Evolutionary conservation across 495 filamentous ascomycete genomes (phyloP).

Genomic region (Astrothelium subdiscretum): DNA sequence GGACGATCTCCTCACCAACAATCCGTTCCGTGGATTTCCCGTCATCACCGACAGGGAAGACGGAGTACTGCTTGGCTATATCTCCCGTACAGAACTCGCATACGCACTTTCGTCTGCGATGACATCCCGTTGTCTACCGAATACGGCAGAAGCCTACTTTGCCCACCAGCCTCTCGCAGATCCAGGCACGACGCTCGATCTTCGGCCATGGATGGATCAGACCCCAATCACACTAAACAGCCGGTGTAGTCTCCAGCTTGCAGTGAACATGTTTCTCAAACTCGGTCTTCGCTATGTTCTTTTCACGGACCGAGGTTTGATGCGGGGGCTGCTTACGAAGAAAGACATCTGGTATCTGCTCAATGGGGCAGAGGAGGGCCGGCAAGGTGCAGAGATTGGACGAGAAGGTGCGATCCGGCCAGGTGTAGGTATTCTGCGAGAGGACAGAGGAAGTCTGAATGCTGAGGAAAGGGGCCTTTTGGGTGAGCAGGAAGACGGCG

Average conservation of each 20-base stretch:
- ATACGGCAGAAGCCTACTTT: constrained; percentile 77
- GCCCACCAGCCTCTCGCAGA: constrained; percentile 72
- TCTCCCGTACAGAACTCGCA: constrained; percentile 79
- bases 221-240: constrained; percentile 84
- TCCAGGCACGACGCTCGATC: constrained; percentile 64
- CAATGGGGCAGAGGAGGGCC: constrained; percentile 59
- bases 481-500: not conserved
- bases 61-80: constrained; percentile 77
- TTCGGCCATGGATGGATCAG: constrained; percentile 96
- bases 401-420: not conserved
- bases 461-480: constrained; percentile 16
- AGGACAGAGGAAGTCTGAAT: constrained; percentile 7
- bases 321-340: constrained; percentile 86
- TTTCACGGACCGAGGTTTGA: constrained; percentile 66
- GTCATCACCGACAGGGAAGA: constrained; percentile 67
- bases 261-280: constrained; percentile 84
- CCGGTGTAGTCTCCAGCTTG: constrained; percentile 62
- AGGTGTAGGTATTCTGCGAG: constrained; percentile 10
- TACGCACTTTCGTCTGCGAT: constrained; percentile 59
- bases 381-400: constrained; percentile 4
- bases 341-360: constrained; percentile 96
- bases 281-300: constrained; percentile 84
- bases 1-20: constrained; percentile 51
- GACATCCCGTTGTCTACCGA: constrained; percentile 44
- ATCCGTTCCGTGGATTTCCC: constrained; percentile 84